Conservation (phyloP, 2,329 filamentous ascomycete species). For the Paracamarosporium sp. region DNA sequence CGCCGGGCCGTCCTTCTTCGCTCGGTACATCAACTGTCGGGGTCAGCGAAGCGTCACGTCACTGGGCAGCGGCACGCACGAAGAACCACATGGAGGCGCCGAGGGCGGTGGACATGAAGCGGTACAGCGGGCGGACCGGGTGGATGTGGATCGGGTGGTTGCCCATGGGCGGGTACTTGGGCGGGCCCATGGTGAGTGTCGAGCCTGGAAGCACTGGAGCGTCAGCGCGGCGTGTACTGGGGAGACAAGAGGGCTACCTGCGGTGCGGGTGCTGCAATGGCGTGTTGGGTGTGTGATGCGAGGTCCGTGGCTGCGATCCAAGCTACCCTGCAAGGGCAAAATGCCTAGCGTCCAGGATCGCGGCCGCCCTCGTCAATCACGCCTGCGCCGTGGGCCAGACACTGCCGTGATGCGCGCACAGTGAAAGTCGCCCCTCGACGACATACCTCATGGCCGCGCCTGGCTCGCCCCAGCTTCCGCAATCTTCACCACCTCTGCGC, state of each 20-base stretch:
- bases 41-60: conserved; percentile 24
- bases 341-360: background rate
- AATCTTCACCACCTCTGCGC: conserved; percentile 14
- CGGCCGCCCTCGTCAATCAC: conserved; percentile 17
- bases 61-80: conserved; percentile 63
- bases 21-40: conserved; percentile 86
- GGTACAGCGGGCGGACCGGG: conserved; percentile 74
- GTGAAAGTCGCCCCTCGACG: conserved; percentile 17
- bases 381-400: conserved; percentile 10
- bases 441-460: conserved; percentile 29
- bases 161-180: conserved; percentile 47
- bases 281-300: conserved; percentile 30
- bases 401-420: conserved; percentile 21
- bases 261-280: conserved; percentile 36
- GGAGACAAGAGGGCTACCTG: conserved; percentile 22
- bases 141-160: conserved; percentile 65
- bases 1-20: conserved; percentile 93
- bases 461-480: conserved; percentile 16
- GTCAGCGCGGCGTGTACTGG: background rate
- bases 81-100: conserved; percentile 99
- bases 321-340: conserved; percentile 1
- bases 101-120: conserved; percentile 83
- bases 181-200: conserved; percentile 42
- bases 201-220: conserved; percentile 28
- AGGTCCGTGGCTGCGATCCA: conserved; percentile 19